Conservation (phyloP, 2,329 filamentous ascomycete species). For the Pseudogymnoascus sp. region DNA sequence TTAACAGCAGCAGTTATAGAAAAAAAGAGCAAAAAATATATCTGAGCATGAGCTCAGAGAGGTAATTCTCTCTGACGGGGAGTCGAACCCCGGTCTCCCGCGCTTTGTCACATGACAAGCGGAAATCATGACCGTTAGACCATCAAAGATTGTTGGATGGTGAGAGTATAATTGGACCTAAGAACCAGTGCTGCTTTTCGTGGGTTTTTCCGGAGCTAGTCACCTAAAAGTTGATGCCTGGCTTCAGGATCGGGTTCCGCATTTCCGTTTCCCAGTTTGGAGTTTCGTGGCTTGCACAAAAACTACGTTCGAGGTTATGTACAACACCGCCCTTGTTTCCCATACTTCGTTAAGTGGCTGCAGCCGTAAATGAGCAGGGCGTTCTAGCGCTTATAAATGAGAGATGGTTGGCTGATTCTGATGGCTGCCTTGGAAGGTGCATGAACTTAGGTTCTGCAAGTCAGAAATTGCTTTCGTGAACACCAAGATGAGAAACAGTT, state of each 20-base stretch:
- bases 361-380: no score
- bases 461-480: no score
- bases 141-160: constrained; percentile 14
- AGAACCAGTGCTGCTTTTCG: neutral
- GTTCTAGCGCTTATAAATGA: no score
- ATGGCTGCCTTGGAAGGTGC: no score
- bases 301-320: no score
- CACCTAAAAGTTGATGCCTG: neutral
- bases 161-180: neutral
- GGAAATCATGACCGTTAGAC: constrained; percentile 26
- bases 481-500: no score
- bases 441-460: no score
- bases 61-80: constrained; percentile 15
- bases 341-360: no score
- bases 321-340: no score
- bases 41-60: constrained; percentile 11
- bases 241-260: neutral
- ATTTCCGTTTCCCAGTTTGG: neutral
- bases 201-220: neutral
- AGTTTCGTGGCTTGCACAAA: no score
- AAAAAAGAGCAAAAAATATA: neutral
- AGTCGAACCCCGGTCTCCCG: constrained; percentile 18
- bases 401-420: no score
- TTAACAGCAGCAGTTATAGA: neutral
- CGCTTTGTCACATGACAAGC: constrained; percentile 21